Evolutionary conservation across 768 basidiomycete species (phyloP).

Genomic region (Lactifluus volemus): DNA sequence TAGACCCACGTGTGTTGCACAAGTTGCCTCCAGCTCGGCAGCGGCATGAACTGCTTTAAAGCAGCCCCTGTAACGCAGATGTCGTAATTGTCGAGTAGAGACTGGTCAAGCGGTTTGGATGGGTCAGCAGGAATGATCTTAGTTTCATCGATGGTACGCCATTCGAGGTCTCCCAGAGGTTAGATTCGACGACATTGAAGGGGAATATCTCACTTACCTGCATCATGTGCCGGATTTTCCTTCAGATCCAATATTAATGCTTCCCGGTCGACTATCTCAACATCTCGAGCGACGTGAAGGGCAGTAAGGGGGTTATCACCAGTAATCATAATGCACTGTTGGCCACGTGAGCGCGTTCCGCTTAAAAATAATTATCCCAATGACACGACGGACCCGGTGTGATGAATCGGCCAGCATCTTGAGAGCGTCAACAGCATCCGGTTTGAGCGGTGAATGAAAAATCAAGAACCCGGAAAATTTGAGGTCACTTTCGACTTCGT

Average conservation of each 20-base stretch:
- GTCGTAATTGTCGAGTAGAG: conserved; percentile 81
- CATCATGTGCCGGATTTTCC: conserved; percentile 65
- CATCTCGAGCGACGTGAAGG: conserved; percentile 89
- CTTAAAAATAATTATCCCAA: neutral
- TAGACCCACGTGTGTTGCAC: conserved; percentile 98
- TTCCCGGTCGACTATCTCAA: conserved; percentile 95
- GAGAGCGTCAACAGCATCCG: conserved; percentile 82
- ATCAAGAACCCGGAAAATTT: conserved; percentile 94
- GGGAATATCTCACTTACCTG: conserved; percentile 39
- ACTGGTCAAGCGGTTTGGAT: conserved; percentile 61
- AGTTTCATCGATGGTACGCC: conserved; percentile 90
- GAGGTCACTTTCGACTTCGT: conserved; percentile 69
- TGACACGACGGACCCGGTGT: conserved; percentile 63
- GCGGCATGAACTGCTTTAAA: conserved; percentile 74
- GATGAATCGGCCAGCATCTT: conserved; percentile 95
- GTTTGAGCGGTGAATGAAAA: conserved; percentile 96
- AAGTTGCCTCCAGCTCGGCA: conserved; percentile 66
- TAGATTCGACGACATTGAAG: neutral
- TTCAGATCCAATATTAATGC: conserved; percentile 85
- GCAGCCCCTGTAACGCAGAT: conserved; percentile 96
- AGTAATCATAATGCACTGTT: conserved; percentile 96
- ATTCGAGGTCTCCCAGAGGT: conserved; percentile 56
- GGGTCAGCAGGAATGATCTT: conserved; percentile 85
- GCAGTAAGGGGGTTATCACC: conserved; percentile 98
- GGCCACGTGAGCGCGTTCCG: neutral